These are phyloP conservation scores for sweet orange (Citrus sinensis) DNA, from an alignment of 345 rosid species.

Conservation along the genomic window DVS_A1.0 CM039163.1:42459501-42460000, in stretches of 20 bases:
- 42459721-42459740: conserved; percentile 52
- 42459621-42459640: conserved; percentile 81
- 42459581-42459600: conserved; percentile 19
- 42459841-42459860: conserved; percentile 48
- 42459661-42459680: conserved; percentile 49
- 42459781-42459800: conserved; percentile 8
- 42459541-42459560: neutral
- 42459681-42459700: conserved; percentile 63
- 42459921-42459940: conserved; percentile 70
- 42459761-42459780: conserved; percentile 30
- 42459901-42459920: conserved; percentile 54
- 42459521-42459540: neutral
- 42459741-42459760: conserved; percentile 68
- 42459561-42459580: neutral
- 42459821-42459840: conserved; percentile 59
- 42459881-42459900: conserved; percentile 53
- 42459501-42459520: neutral
- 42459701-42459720: conserved; percentile 70
- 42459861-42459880: conserved; percentile 67
- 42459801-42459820: conserved; percentile 35
- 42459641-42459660: conserved; percentile 55
- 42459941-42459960: conserved; percentile 1
- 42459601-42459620: conserved; percentile 58
- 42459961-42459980: neutral
- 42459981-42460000: neutral